phyloP scores from a whole-genome alignment of 2,329 filamentous ascomycete species.

The Thelonectria blattea region DNA sequence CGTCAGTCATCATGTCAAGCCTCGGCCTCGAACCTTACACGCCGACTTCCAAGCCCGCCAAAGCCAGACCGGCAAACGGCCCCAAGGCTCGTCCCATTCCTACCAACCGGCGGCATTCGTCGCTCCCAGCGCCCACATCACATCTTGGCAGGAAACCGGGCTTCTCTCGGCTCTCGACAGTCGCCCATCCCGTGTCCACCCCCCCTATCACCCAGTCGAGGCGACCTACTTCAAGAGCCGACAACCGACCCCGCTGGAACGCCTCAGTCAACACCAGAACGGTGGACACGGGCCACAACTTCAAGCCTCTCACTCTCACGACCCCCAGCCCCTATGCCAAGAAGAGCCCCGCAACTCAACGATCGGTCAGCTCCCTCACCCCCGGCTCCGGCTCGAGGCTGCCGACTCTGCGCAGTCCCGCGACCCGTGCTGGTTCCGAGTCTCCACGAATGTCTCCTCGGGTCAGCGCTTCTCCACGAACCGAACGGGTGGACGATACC shows the following conservation, averaged over 20 bases:
- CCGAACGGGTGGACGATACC: constrained; percentile 45
- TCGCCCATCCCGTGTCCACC: constrained; percentile 55
- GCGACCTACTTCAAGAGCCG: constrained; percentile 53
- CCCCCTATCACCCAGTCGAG: constrained; percentile 46
- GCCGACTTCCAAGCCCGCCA: constrained; percentile 49
- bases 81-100: constrained; percentile 55
- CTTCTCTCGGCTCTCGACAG: constrained; percentile 53
- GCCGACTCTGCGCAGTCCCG: constrained; percentile 55
- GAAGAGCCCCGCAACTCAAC: constrained; percentile 48
- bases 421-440: constrained; percentile 53
- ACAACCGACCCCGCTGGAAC: constrained; percentile 76
- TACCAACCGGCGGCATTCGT: constrained; percentile 53
- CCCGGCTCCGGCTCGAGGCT: constrained; percentile 54
- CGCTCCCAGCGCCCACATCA: constrained; percentile 53
- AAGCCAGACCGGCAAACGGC: constrained; percentile 55
- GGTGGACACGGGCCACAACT: constrained; percentile 71
- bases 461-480: neutral
- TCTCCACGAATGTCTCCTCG: constrained; percentile 48
- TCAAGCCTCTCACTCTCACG: constrained; percentile 66
- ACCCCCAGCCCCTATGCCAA: constrained; percentile 64
- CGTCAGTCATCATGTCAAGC: constrained; percentile 65
- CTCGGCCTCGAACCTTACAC: constrained; percentile 57
- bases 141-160: constrained; percentile 50
- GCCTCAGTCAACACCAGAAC: constrained; percentile 67
- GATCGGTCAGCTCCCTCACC: constrained; percentile 51